These are phyloP conservation scores for Trichodelitschia bisporula DNA, from an alignment of 495 filamentous ascomycete species.

Conservation along the genomic window DNA sequence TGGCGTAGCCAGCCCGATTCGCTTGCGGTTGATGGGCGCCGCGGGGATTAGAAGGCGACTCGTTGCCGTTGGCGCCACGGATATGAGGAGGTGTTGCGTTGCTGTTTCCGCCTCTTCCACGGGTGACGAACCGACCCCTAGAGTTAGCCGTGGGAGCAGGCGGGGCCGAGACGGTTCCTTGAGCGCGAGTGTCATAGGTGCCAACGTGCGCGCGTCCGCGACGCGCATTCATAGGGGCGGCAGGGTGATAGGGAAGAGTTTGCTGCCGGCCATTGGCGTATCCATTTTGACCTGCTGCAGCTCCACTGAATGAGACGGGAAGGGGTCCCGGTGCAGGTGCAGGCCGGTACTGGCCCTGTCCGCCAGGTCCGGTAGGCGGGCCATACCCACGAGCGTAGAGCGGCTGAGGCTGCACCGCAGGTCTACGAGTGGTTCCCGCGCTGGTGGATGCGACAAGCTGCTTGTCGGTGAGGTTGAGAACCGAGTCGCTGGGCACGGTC, in stretches of 20 bases:
- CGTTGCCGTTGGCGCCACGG: too few species aligned
- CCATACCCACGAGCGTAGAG: slow-evolving; percentile 24
- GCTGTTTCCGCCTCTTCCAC: too few species aligned
- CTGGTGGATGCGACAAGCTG: slow-evolving; percentile 58
- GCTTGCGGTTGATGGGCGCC: too few species aligned
- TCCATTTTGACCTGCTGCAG: slow-evolving; percentile 22
- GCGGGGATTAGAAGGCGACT: too few species aligned
- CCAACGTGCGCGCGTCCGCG: slow-evolving; percentile 5
- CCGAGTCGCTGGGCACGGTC: slow-evolving; percentile 58
- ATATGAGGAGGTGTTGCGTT: too few species aligned
- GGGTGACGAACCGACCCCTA: too few species aligned
- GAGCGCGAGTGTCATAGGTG: background rate
- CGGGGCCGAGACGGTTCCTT: background rate
- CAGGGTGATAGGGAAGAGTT: background rate
- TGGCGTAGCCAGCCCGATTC: too few species aligned
- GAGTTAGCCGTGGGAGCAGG: slow-evolving; percentile 1
- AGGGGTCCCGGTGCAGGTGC: slow-evolving; percentile 44
- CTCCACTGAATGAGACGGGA: slow-evolving; percentile 46
- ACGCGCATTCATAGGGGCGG: slow-evolving; percentile 3
- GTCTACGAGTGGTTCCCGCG: slow-evolving; percentile 28
- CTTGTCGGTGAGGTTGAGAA: slow-evolving; percentile 64
- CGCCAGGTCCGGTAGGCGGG: slow-evolving; percentile 26
- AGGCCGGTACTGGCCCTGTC: slow-evolving; percentile 38
- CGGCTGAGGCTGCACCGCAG: slow-evolving; percentile 26
- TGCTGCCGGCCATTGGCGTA: background rate